phyloP scores from a whole-genome alignment of 2,329 filamentous ascomycete species.

The Xylaria sp. region DNA sequence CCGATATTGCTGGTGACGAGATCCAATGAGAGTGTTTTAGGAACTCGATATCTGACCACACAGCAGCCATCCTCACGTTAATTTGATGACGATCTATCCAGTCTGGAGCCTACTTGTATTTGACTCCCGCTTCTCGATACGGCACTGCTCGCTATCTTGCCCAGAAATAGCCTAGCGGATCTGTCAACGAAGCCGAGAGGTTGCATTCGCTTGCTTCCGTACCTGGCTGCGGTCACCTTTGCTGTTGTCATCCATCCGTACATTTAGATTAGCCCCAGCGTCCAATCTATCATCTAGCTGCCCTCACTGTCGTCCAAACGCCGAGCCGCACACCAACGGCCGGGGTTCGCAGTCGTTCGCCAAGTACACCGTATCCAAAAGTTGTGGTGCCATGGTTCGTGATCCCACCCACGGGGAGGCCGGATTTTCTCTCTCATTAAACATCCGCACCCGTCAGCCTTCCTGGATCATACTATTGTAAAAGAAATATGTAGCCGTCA shows the following conservation, averaged over 20 bases:
- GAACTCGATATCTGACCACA: neutral
- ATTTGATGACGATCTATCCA: conserved; percentile 5
- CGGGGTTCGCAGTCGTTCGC: neutral
- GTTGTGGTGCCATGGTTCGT: conserved; percentile 5
- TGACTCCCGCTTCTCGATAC: neutral
- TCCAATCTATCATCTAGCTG: neutral
- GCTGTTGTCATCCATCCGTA: neutral
- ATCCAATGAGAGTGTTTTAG: neutral
- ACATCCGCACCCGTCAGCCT: neutral
- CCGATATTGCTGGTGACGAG: neutral
- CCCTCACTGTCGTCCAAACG: neutral
- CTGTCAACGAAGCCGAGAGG: conserved; percentile 28
- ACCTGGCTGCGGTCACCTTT: neutral
- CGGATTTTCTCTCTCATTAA: conserved; percentile 2
- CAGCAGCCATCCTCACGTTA: neutral
- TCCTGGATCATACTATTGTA: neutral
- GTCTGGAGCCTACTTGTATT: neutral
- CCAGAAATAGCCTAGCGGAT: conserved; percentile 34
- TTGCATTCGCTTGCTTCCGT: conserved; percentile 19
- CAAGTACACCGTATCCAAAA: conserved; percentile 3
- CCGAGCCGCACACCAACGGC: conserved; percentile 1
- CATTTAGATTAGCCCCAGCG: neutral
- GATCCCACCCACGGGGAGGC: neutral
- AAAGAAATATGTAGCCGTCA: neutral
- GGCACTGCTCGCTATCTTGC: conserved; percentile 35